A percentile compares a stretch with the other conserved stretches of the same genome.
These are phyloP conservation scores for Fonsecaea nubica DNA, from an alignment of 2,329 filamentous ascomycete genomes.

Conservation along the genomic window DNA sequence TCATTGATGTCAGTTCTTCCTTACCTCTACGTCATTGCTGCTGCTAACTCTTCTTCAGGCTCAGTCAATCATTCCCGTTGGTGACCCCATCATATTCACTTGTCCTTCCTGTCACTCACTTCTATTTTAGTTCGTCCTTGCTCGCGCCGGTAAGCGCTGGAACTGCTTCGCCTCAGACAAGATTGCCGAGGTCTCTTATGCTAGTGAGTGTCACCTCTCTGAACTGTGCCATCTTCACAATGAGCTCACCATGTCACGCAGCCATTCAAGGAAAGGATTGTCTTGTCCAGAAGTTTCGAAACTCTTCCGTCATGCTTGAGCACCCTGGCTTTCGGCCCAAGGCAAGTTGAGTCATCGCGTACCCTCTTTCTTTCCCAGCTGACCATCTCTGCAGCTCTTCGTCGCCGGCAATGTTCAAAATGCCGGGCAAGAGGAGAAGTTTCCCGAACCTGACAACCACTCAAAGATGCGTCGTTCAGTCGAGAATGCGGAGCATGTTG, in stretches of 20 bases:
- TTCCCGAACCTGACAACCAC: constrained; percentile 80
- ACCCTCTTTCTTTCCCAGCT: constrained; percentile 13
- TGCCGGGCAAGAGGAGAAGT: constrained; percentile 74
- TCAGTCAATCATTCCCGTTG: constrained; percentile 35
- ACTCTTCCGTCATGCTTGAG: constrained; percentile 95
- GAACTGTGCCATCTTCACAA: constrained; percentile 2
- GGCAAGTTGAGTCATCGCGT: constrained; percentile 53
- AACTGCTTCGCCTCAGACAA: constrained; percentile 84
- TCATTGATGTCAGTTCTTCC: constrained; percentile 69
- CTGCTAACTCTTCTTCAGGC: constrained; percentile 28
- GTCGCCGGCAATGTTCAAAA: constrained; percentile 57
- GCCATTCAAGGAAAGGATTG: constrained; percentile 92
- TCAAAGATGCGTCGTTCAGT: constrained; percentile 87
- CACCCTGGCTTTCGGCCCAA: constrained; percentile 81
- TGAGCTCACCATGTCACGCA: constrained; percentile 46
- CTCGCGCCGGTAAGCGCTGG: constrained; percentile 74
- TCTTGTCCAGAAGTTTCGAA: constrained; percentile 92
- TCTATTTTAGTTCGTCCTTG: constrained; percentile 71
- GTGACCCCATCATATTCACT: background rate
- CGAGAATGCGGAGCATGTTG: constrained; percentile 84
- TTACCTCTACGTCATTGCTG: background rate
- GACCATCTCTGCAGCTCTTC: constrained; percentile 55
- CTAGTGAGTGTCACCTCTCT: constrained; percentile 66
- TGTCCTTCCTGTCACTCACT: constrained; percentile 26
- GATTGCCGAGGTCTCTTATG: constrained; percentile 88